Evolutionary conservation across 1,139 yeast genomes (phyloP).

Genomic region (Suhomyces coccinellae): DNA sequence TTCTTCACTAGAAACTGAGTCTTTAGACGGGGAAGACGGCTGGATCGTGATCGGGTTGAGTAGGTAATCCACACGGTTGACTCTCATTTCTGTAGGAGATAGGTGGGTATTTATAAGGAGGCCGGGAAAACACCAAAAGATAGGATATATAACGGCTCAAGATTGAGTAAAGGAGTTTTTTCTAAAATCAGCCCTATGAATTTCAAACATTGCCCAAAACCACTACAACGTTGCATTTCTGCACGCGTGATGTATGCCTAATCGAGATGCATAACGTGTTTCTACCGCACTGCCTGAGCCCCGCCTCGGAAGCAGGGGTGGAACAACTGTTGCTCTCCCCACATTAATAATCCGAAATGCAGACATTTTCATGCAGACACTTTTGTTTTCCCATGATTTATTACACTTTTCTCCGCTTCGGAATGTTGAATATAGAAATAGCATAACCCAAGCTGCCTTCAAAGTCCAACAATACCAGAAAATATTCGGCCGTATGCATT

Average conservation of each 20-base stretch:
- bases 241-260: background rate
- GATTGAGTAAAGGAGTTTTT: background rate
- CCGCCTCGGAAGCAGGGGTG: background rate
- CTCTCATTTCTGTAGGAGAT: constrained; percentile 8
- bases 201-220: background rate
- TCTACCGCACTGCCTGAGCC: background rate
- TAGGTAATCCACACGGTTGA: constrained; percentile 22
- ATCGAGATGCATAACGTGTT: too few relatives aligned
- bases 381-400: background rate
- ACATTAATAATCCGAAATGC: constrained; percentile 4
- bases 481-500: background rate
- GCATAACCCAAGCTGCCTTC: background rate
- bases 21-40: background rate
- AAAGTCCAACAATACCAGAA: background rate
- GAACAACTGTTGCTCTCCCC: background rate
- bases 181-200: background rate
- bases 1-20: background rate
- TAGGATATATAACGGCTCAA: background rate
- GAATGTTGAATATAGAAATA: too few relatives aligned
- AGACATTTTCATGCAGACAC: constrained; percentile 3
- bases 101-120: constrained; percentile 3
- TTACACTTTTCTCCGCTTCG: background rate
- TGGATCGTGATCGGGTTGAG: constrained; percentile 22
- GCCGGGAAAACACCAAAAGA: background rate
- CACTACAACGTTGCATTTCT: constrained; percentile 21